Conservation (phyloP, 208 protist species). For the Wallacemonas rigidus region DNA sequence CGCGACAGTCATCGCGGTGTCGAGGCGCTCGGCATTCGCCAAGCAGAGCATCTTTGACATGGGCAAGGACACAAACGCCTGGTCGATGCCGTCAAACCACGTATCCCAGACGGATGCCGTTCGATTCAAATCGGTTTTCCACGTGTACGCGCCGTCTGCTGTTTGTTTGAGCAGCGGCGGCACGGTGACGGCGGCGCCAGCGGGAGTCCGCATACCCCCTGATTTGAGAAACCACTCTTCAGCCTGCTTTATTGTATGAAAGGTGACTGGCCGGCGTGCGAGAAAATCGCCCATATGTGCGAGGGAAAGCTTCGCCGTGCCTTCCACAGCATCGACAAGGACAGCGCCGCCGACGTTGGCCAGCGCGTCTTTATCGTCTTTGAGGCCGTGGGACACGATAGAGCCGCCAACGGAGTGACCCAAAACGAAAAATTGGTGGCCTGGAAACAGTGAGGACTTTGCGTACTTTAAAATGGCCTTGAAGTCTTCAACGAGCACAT, state of each 20-base stretch:
- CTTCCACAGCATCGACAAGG: slow-evolving; percentile 92
- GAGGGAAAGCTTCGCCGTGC: slow-evolving; percentile 82
- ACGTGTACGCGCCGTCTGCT: slow-evolving; percentile 45
- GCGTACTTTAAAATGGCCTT: slow-evolving; percentile 41
- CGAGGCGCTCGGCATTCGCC: slow-evolving; percentile 84
- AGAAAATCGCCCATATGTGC: slow-evolving; percentile 83
- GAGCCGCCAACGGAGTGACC: slow-evolving; percentile 91
- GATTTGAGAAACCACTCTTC: slow-evolving; percentile 74
- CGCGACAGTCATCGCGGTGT: slow-evolving; percentile 87
- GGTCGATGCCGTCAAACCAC: slow-evolving; percentile 90
- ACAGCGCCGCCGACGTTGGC: slow-evolving; percentile 58
- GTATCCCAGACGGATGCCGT: slow-evolving; percentile 73
- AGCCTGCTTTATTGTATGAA: slow-evolving; percentile 63
- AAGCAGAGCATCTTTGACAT: slow-evolving; percentile 89
- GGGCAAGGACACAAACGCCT: slow-evolving; percentile 74
- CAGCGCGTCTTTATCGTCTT: slow-evolving; percentile 28
- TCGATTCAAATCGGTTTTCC: slow-evolving; percentile 72
- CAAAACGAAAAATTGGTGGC: slow-evolving; percentile 58
- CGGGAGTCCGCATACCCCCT: slow-evolving; percentile 71
- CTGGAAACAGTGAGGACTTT: slow-evolving; percentile 43
- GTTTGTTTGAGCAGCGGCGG: slow-evolving; percentile 60
- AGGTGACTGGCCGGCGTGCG: slow-evolving; percentile 61
- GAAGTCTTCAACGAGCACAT: slow-evolving; percentile 74
- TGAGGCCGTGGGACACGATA: slow-evolving; percentile 57
- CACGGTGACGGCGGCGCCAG: slow-evolving; percentile 70